Evolutionary conservation across 139 green algal genomes (phyloP).

Genomic region (Asterochloris erici): DNA sequence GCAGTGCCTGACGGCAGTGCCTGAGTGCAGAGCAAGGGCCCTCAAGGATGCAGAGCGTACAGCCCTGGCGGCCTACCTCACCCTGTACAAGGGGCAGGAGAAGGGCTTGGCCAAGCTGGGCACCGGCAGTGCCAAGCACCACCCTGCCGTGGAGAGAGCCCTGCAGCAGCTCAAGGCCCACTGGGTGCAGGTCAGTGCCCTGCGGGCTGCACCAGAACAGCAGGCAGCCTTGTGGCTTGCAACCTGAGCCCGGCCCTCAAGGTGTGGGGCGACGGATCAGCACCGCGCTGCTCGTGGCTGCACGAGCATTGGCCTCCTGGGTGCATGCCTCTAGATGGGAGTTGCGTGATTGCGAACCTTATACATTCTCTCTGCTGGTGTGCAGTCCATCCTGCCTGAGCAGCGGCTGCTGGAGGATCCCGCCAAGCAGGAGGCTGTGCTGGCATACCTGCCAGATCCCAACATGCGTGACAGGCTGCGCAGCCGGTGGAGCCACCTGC

Average conservation of each 20-base stretch:
- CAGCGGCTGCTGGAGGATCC: conserved; percentile 71
- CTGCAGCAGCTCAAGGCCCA: conserved; percentile 36
- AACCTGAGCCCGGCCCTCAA: no score
- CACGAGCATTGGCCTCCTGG: no score
- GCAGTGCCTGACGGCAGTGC: no score
- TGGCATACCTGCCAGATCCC: conserved; percentile 61
- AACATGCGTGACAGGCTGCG: conserved; percentile 33
- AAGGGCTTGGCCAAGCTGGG: conserved; percentile 48
- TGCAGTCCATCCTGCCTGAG: conserved; percentile 59
- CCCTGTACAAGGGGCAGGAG: conserved; percentile 77
- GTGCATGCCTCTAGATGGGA: no score
- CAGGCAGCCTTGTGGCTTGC: no score
- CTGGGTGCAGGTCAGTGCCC: conserved; percentile 23
- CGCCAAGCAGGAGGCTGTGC: conserved; percentile 41
- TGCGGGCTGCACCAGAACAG: no score
- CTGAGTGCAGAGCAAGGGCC: conserved; percentile 51
- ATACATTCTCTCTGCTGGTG: not conserved
- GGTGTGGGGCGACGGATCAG: no score
- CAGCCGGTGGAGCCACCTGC: conserved; percentile 3
- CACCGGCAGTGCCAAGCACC: conserved; percentile 26
- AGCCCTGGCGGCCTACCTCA: conserved; percentile 84
- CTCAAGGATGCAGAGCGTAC: conserved; percentile 86
- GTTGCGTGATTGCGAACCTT: no score
- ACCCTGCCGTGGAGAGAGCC: conserved; percentile 63
- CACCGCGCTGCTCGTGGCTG: no score